Conservation (phyloP, 306 rosid species). For the Cucurbita moschata region DNA sequence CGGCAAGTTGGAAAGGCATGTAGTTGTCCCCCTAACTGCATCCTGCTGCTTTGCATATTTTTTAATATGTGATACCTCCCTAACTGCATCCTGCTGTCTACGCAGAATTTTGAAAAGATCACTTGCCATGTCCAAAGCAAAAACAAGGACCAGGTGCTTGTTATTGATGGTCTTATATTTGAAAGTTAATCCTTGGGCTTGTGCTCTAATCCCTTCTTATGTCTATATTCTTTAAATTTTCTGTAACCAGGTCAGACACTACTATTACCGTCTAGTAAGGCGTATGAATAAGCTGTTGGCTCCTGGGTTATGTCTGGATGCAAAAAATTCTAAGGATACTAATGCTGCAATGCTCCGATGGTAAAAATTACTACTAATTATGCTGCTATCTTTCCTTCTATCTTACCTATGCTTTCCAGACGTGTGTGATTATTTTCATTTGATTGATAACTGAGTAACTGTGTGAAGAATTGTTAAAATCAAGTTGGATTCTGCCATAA, state of each 20-base stretch:
- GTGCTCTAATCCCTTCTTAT: neutral
- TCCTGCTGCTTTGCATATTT: neutral
- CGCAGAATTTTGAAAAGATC: constrained; percentile 94
- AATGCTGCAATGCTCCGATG: constrained; percentile 98
- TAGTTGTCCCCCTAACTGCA: neutral
- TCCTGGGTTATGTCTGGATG: constrained; percentile 81
- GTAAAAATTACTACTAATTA: constrained; percentile 27
- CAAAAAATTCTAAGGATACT: constrained; percentile 86
- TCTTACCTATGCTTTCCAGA: neutral
- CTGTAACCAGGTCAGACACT: constrained; percentile 72
- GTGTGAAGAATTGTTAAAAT: neutral
- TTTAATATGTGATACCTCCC: constrained; percentile 5
- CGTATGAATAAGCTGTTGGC: constrained; percentile 98
- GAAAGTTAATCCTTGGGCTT: neutral
- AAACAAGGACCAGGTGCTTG: constrained; percentile 79
- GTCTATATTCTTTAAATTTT: neutral
- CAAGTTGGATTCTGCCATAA: neutral
- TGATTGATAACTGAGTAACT: neutral
- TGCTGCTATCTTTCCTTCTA: neutral
- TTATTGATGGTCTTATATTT: constrained; percentile 1
- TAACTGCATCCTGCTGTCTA: constrained; percentile 17
- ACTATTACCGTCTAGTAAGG: constrained; percentile 94
- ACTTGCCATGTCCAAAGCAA: constrained; percentile 91
- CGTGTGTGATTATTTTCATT: neutral
- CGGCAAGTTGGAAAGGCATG: constrained; percentile 92